phyloP scores from a whole-genome alignment of 768 basidiomycete genomes.

The Atractiella rhizophila region DNA sequence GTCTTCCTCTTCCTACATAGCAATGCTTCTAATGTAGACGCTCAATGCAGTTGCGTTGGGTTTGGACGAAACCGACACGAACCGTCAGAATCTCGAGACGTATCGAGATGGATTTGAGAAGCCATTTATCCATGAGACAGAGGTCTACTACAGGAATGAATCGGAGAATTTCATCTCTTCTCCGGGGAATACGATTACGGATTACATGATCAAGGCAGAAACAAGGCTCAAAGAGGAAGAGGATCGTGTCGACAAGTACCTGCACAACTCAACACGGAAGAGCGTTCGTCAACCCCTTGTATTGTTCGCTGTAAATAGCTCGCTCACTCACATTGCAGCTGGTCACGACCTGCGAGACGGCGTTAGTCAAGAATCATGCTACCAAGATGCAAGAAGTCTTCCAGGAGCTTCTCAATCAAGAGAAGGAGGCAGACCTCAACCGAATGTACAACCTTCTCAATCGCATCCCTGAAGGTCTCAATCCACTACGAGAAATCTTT shows the following conservation, averaged over 20 bases:
- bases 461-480: constrained; percentile 68
- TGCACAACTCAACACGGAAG: constrained; percentile 69
- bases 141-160: constrained; percentile 74
- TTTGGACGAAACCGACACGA: constrained; percentile 66
- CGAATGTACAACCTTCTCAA: constrained; percentile 83
- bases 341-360: constrained; percentile 46
- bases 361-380: constrained; percentile 65
- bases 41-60: constrained; percentile 45
- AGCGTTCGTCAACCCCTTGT: constrained; percentile 21
- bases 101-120: constrained; percentile 75
- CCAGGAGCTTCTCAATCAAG: constrained; percentile 64
- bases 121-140: constrained; percentile 68
- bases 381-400: constrained; percentile 79
- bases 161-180: constrained; percentile 67
- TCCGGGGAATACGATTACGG: constrained; percentile 70
- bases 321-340: constrained; percentile 16
- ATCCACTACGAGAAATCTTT: constrained; percentile 71
- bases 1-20: constrained; percentile 7
- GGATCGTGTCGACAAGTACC: constrained; percentile 76
- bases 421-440: constrained; percentile 81
- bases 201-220: constrained; percentile 86
- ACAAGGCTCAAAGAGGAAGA: constrained; percentile 79
- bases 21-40: not conserved
- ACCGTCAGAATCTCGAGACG: constrained; percentile 74
- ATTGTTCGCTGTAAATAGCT: not conserved